Evolutionary conservation across 2,329 filamentous ascomycete species (phyloP), one percentile per base, ranked within the genome.

Genomic region (Achaetomium macrosporum): DNA sequence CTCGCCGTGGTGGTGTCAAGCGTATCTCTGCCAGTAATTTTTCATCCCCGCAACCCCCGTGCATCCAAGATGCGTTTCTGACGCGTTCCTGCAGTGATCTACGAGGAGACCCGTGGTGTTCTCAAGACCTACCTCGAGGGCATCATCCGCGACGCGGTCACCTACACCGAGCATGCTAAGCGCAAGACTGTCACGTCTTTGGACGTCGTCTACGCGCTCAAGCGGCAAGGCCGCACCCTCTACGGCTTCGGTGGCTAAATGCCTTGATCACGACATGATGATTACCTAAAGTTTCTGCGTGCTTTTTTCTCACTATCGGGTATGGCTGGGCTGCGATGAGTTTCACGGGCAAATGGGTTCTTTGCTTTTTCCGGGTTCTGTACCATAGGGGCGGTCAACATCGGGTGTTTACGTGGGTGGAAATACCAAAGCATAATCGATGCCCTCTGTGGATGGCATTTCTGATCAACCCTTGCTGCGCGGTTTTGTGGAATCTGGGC

Each of bases 1-100:
- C 91, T 63, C 91, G 91, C 78, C 90, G 91, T 93, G 91, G 91
- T 76, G 91, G 91, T 91, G 91, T 96, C 83, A 96, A 96, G 89
- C 91, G 91, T 95, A 96, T 96, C 70, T 96, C 90, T 69, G 91
- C 91, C 73, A 95, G 85, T 88, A 83, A 73, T 80, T 78, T 54
- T 12, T 42, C 2, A 7, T 19, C 17, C 40, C 9, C 35, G 6
- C 33, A 16, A 33, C 46, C 19, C 29, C n/a, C 5, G 17, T 8
- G 12, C n/a, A n/a, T 29, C 11, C 43, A 4, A 2, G 36, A 35
- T 20, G 17, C 16, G 30, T 17, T 17, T 29, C 57, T 59, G 39
- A 59, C 51, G 13, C 33, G 20, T 30, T 35, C 7, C 20, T 41
- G 20, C 57, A 79, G 79, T 88, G 83, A 88, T 88, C 74, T 88